Evolutionary conservation across 1,139 yeast species (phyloP), one percentile per base, ranked within the genome.

Genomic region (Geotrichum candidum): DNA sequence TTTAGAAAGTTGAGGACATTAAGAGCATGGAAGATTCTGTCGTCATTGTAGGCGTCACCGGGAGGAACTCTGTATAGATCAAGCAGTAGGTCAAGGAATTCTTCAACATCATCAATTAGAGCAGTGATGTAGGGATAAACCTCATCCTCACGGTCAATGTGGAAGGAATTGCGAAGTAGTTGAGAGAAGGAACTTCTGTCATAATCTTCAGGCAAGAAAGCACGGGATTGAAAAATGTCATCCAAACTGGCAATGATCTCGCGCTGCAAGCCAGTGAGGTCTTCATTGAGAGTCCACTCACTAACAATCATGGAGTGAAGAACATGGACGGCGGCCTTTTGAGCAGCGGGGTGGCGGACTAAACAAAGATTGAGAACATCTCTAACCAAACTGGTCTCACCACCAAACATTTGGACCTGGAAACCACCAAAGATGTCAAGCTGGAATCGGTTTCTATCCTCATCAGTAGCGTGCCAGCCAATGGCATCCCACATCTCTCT

Each of bases 31-130:
- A 88, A 87, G 2, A 91, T 86, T 71, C 96, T 80, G 73, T 90
- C 96, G 70, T 88, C 96, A 68, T 88, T 94, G 74, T 87, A 90
- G 69, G 90, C 96, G 56, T 86, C 86, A 25, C 92, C 94, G 58
- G 82, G 82, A 25, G 97, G 96, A 62, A 90, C 90, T 66, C 83
- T 82, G 67, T 83, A 83, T 68, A 88, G 82, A 69, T 88, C 90
- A 65, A 85, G 80, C 69, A 88, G 80, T 27, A 86, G 84, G 60
- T 82, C 83, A 65, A 90, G 75, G 74, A 90, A 88, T 45, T 84
- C 87, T 48, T 84, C 71, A 38, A 89, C 72, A 61, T 83, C 85
- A 63, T 81, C 82, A 64, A 87, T 78, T 61, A 86, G 83, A 56
- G 77, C 76, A 65, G 80, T 76, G 57, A 87, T 78, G 55, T 83